Base-by-base conservation (phyloP, 2,329 filamentous ascomycete species). In the Aureobasidium sp. region DNA sequence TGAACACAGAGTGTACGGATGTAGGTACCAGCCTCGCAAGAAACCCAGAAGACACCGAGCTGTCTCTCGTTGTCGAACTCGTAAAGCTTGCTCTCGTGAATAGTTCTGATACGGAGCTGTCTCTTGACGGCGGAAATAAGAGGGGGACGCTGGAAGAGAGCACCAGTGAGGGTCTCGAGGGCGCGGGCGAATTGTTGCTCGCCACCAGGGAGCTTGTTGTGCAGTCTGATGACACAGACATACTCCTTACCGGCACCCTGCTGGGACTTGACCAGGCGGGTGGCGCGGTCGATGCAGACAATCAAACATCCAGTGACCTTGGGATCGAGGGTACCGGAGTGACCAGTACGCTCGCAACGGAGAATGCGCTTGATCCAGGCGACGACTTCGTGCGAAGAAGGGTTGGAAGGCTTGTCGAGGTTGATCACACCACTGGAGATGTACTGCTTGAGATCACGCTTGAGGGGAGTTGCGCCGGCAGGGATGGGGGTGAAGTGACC, bases 221-320 rank as follows among this genome's bases (percentile, higher is more conserved):
- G 94, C 66, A 99, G 84, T 71, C 94, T 86, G 71, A 97, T 91
- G 65, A 99, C 92, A 72, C 89, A 92, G 60, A 97, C 92, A 76
- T 99, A 99, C 81, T 99, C 94, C 82, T 99, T 99, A 84, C 94
- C 94, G 65, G 94, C 94, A 73, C 93, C 92, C 79, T 99, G 94
- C 79, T 99, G 94, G 59, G 92, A 96, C 84, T 99, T 99, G 76
- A 99, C 94, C 63, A 99, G 87, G 72, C 94, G 89, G 68, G 94
- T 99, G 61, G 94, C 94, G 73, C 94, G 92, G 79, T 97, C 94
- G 74, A 97, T 90, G 78, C 90, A 95, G 73, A 95, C 90, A 74
- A 96, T 96, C 74, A 96, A 80, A 78, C 92, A 96, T 71, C 92
- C 92, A 53, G 92, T 99, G 73, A 99, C 94, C 80, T 97, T 97